These are phyloP conservation scores for Zymoseptoria ardabiliae DNA, from an alignment of 2,329 filamentous ascomycete genomes.

Conservation along the genomic window DNA sequence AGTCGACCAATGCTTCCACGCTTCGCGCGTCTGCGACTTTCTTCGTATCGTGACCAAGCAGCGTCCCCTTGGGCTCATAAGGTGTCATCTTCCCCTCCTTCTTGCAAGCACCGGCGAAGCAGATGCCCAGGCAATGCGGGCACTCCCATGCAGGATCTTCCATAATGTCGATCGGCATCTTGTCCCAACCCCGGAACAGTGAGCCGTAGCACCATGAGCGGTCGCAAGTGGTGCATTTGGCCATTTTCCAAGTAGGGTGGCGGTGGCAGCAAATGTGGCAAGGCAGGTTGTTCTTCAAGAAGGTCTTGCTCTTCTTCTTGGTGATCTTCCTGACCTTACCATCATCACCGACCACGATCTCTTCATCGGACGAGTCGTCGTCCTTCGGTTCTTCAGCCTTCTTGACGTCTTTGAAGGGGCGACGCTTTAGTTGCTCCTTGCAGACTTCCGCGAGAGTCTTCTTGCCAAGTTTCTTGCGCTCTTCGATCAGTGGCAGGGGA, in stretches of 20 bases:
- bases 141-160: constrained; percentile 79
- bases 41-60: constrained; percentile 84
- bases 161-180: constrained; percentile 76
- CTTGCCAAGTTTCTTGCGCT: constrained; percentile 58
- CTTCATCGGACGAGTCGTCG: constrained; percentile 42
- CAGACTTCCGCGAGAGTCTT: constrained; percentile 89
- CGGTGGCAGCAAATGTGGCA: constrained; percentile 81
- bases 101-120: constrained; percentile 77
- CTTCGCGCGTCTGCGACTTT: constrained; percentile 86
- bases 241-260: constrained; percentile 78
- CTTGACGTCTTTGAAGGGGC: constrained; percentile 77
- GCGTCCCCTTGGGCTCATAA: constrained; percentile 78
- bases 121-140: constrained; percentile 76
- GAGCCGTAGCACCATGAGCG: constrained; percentile 88
- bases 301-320: constrained; percentile 49
- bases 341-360: constrained; percentile 58
- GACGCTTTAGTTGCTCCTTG: constrained; percentile 71
- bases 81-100: constrained; percentile 61
- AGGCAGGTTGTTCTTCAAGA: constrained; percentile 42
- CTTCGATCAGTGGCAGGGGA: constrained; percentile 63
- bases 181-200: constrained; percentile 83
- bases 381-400: constrained; percentile 45
- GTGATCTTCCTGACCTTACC: constrained; percentile 56
- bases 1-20: constrained; percentile 84
- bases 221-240: constrained; percentile 68